These are phyloP conservation scores for Penicillium ochrochloron DNA, from an alignment of 495 filamentous ascomycete genomes.

Conservation along the genomic window DNA sequence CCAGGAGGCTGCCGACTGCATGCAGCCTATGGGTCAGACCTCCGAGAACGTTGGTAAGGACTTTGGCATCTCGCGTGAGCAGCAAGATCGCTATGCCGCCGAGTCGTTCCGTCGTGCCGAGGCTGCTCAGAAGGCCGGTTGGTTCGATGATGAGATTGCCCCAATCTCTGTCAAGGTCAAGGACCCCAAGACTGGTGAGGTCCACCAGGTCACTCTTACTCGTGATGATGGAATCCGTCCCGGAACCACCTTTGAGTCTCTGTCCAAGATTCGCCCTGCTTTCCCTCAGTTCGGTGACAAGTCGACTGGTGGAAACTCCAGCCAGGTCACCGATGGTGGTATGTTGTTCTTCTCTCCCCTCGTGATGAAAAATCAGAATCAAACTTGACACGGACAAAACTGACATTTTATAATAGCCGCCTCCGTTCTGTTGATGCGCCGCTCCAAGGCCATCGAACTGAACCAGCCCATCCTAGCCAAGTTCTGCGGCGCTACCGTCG, in stretches of 20 bases:
- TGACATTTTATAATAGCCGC: conserved; percentile 59
- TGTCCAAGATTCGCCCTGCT: conserved; percentile 86
- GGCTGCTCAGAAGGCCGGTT: conserved; percentile 86
- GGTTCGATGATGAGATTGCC: conserved; percentile 93
- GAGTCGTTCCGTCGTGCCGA: conserved; percentile 89
- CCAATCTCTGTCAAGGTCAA: conserved; percentile 82
- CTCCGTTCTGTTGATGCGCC: conserved; percentile 90
- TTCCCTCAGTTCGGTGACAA: conserved; percentile 88
- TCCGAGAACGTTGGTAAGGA: conserved; percentile 94
- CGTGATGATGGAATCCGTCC: conserved; percentile 87
- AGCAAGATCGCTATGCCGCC: conserved; percentile 82
- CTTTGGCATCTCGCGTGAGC: conserved; percentile 80
- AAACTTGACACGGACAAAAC: background rate
- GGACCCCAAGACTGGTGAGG: conserved; percentile 79
- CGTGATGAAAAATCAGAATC: background rate
- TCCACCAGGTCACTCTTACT: conserved; percentile 74
- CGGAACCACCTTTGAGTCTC: conserved; percentile 81
- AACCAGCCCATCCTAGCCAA: conserved; percentile 93
- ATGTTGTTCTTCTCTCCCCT: conserved; percentile 19
- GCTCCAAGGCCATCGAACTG: conserved; percentile 83
- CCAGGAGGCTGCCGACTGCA: conserved; percentile 82
- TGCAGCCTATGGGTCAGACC: conserved; percentile 97
- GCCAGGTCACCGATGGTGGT: conserved; percentile 92
- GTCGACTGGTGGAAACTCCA: conserved; percentile 93
- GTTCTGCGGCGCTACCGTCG: conserved; percentile 89